Conservation (phyloP, 2,329 filamentous ascomycete species). For the Aspergillus terreus region DNA sequence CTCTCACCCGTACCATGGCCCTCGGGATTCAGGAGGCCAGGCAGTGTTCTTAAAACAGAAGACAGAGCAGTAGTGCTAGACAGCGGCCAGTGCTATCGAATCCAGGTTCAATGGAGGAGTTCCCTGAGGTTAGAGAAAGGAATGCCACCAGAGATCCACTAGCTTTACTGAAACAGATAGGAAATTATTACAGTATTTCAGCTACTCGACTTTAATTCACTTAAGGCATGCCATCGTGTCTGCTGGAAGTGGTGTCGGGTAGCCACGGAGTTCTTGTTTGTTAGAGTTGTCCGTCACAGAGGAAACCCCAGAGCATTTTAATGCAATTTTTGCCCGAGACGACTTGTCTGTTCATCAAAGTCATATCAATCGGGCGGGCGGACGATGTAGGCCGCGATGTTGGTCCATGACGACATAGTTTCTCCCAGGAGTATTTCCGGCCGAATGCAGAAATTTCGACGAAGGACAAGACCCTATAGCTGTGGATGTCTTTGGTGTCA, state of each 20-base stretch:
- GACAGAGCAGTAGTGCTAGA: neutral
- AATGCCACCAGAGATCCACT: neutral
- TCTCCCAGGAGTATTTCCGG: too few relatives aligned
- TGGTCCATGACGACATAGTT: too few relatives aligned
- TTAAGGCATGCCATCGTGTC: constrained; percentile 1
- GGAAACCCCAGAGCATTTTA: constrained; percentile 2
- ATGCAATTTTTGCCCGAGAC: constrained; percentile 1
- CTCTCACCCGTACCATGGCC: neutral
- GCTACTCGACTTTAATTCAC: neutral
- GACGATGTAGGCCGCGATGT: neutral
- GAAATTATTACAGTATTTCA: neutral
- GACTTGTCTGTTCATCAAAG: neutral
- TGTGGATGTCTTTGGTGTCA: too few relatives aligned
- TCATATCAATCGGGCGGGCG: neutral
- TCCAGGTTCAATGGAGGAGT: neutral
- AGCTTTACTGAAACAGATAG: neutral
- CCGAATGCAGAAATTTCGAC: too few relatives aligned
- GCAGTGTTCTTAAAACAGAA: neutral
- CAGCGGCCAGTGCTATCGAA: neutral
- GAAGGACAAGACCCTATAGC: too few relatives aligned
- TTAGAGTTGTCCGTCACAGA: constrained; percentile 2
- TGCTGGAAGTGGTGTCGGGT: neutral
- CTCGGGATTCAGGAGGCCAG: neutral
- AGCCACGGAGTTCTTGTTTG: constrained; percentile 1
- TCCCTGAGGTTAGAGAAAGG: neutral